Conservation (phyloP, 495 filamentous ascomycete genomes). For the Penicillium paxilli region DNA sequence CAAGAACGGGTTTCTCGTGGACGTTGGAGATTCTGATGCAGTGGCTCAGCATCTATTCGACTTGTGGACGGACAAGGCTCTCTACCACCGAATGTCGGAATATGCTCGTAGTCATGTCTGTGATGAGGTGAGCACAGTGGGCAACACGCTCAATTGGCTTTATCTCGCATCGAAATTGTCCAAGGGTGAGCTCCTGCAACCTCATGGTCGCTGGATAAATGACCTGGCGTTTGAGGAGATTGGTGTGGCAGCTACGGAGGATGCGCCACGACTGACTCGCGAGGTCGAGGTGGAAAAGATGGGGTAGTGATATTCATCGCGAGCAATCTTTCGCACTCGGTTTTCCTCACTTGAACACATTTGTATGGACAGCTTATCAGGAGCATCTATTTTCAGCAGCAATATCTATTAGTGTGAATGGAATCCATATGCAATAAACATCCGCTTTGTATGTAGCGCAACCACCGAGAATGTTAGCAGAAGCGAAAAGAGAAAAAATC, state of each 20-base stretch:
- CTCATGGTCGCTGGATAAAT: slow-evolving; percentile 67
- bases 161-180: slow-evolving; percentile 69
- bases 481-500: not conserved
- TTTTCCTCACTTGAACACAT: not conserved
- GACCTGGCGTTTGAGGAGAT: slow-evolving; percentile 75
- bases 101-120: slow-evolving; percentile 66
- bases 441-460: too few relatives aligned
- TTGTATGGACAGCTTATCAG: not conserved
- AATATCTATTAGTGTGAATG: too few relatives aligned
- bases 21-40: slow-evolving; percentile 68
- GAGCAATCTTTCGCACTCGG: not conserved
- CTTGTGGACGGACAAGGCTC: slow-evolving; percentile 64
- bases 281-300: slow-evolving; percentile 34
- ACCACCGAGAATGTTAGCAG: not conserved
- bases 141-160: slow-evolving; percentile 76
- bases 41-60: slow-evolving; percentile 71
- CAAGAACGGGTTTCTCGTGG: slow-evolving; percentile 76
- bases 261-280: slow-evolving; percentile 47
- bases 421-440: too few relatives aligned
- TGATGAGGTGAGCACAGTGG: slow-evolving; percentile 83
- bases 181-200: slow-evolving; percentile 47
- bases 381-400: too few relatives aligned
- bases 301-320: slow-evolving; percentile 12
- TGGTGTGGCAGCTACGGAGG: slow-evolving; percentile 25
- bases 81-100: slow-evolving; percentile 67